Evolutionary conservation across 2,329 filamentous ascomycete species (phyloP), one percentile per base, ranked within the genome.

Genomic region (Aspergillus jensenii): DNA sequence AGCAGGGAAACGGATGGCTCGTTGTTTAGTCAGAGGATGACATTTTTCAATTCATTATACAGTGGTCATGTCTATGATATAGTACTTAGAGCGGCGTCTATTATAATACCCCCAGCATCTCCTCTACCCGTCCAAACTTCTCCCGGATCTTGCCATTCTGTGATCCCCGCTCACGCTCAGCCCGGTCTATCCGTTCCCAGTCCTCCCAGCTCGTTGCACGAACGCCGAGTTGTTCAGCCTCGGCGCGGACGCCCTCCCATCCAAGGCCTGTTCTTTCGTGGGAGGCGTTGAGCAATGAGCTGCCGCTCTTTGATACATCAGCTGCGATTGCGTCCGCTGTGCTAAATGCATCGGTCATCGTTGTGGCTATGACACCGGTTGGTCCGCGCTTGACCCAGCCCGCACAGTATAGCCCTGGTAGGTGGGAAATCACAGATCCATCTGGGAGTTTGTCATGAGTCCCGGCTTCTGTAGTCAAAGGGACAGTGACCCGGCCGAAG

Each of bases 351-450:
- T 99, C 95, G 59, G 89, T 86, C 91, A 99, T 96, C 0, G 95
- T 99, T 31, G 89, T 92, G 1, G 93, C 93, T 72, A 99, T 99
- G 3, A 98, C 93, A 2, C 95, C 95, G 0, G 92, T 97, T 0
- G 95, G 93, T 0, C 95, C 95, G 37, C 89, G 85, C 78, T 98
- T 98, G 9, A 97, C 92, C 95, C 95, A 99, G 0, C 95, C 95
- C 15, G 93, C 90, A 64, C 92, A 96, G 76, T 99, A 99, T 27
- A 96, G 75, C 0, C 93, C 91, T 0, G 88, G 85, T 0, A 90
- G 68, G 72, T 84, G 69, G 63, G 79, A 68, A 60, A 81, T 75
- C 63, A 79, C 66, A 52, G 80, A 67, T 59, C 73, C 63, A 64
- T 73, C 62, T 0, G 71, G 70, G 59, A 62, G 70, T 65, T 17